Evolutionary conservation across 202 grass and related monocot genomes (phyloP).

Genomic region (Dendrocalamus latiflorus): DNA sequence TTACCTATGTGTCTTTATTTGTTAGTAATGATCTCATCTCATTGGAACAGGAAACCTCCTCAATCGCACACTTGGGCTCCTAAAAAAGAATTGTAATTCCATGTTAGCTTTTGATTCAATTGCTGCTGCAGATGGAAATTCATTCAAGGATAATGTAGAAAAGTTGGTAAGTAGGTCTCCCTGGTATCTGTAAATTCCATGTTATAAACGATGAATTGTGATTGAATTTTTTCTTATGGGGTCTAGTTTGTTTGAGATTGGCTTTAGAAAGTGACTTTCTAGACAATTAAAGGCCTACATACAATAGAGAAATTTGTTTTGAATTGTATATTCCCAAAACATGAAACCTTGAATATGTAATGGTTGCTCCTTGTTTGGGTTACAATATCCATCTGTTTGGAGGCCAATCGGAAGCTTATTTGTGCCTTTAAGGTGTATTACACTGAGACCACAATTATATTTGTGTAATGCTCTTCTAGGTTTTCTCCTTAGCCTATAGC

Average conservation of each 20-base stretch:
- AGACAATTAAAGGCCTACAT: neutral
- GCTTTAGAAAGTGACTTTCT: neutral
- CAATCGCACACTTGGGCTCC: slow-evolving; percentile 85
- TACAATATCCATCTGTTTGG: slow-evolving; percentile 8
- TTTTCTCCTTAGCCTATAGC: slow-evolving; percentile 8
- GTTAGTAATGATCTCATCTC: slow-evolving; percentile 11
- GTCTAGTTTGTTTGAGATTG: neutral
- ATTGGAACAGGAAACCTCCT: slow-evolving; percentile 79
- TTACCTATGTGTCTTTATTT: neutral
- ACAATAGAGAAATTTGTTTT: neutral
- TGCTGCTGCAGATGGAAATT: slow-evolving; percentile 58
- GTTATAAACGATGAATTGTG: neutral
- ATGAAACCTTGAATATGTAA: neutral
- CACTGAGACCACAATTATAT: neutral
- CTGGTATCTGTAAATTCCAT: slow-evolving; percentile 22
- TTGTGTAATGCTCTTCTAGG: neutral
- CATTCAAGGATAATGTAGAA: slow-evolving; percentile 60
- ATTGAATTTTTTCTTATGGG: neutral
- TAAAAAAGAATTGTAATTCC: slow-evolving; percentile 94
- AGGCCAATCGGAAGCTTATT: neutral
- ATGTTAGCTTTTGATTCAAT: slow-evolving; percentile 63
- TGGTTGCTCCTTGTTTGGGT: neutral
- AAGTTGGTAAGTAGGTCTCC: slow-evolving; percentile 54
- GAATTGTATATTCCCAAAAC: neutral
- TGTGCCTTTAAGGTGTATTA: neutral